Evolutionary conservation across 2,329 filamentous ascomycete genomes (phyloP).

Genomic region (Aspergillus chevalieri): DNA sequence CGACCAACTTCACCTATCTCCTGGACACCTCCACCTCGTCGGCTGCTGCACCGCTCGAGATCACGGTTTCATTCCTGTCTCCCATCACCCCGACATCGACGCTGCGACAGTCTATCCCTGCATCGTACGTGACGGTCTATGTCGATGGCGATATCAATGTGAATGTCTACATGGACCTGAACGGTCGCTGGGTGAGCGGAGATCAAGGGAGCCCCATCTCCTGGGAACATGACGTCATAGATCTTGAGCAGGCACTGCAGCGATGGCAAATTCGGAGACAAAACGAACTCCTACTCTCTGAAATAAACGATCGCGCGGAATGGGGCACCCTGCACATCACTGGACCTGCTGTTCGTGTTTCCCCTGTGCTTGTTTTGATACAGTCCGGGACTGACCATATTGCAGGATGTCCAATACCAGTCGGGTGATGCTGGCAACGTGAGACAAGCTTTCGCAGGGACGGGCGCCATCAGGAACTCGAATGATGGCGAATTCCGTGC

Average conservation of each 20-base stretch:
- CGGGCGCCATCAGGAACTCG: slow-evolving; percentile 59
- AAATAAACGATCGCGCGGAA: slow-evolving; percentile 68
- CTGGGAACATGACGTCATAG: slow-evolving; percentile 57
- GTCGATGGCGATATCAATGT: slow-evolving; percentile 62
- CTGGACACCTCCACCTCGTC: slow-evolving; percentile 41
- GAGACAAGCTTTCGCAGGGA: slow-evolving; percentile 63
- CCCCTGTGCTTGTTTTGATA: background rate
- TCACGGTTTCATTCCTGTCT: slow-evolving; percentile 62
- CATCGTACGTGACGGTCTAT: slow-evolving; percentile 67
- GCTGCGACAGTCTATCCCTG: slow-evolving; percentile 73
- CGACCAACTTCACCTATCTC: slow-evolving; percentile 61
- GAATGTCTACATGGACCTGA: slow-evolving; percentile 59
- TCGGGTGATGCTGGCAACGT: slow-evolving; percentile 62
- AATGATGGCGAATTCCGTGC: slow-evolving; percentile 61
- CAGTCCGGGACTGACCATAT: slow-evolving; percentile 8
- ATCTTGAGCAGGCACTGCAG: slow-evolving; percentile 35
- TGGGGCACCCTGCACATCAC: slow-evolving; percentile 79
- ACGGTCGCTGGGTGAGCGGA: slow-evolving; percentile 77
- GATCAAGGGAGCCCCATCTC: slow-evolving; percentile 61
- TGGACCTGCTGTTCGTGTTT: slow-evolving; percentile 50
- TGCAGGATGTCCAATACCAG: slow-evolving; percentile 58
- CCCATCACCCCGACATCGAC: slow-evolving; percentile 78
- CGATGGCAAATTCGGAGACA: slow-evolving; percentile 39
- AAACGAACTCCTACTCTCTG: slow-evolving; percentile 64
- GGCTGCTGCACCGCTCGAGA: slow-evolving; percentile 42